These are phyloP conservation scores for Aspergillus latus DNA, from an alignment of 2,329 filamentous ascomycete genomes.

Conservation along the genomic window DNA sequence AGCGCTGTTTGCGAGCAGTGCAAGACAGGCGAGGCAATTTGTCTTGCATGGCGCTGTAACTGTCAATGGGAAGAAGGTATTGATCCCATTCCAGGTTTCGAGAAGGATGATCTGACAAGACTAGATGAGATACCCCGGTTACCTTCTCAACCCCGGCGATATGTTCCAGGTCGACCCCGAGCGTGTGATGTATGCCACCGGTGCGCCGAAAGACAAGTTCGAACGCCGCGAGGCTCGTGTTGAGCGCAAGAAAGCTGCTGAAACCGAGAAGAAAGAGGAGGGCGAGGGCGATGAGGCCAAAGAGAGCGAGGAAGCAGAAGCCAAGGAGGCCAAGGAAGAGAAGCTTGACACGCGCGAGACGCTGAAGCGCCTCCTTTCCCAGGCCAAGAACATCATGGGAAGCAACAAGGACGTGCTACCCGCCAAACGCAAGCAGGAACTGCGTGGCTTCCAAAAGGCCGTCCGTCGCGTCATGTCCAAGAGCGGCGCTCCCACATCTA, in stretches of 20 bases:
- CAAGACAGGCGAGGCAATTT: conserved; percentile 89
- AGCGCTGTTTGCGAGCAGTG: conserved; percentile 89
- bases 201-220: conserved; percentile 61
- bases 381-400: conserved; percentile 62
- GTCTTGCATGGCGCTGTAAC: conserved; percentile 89
- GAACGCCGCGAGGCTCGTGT: conserved; percentile 42
- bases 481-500: conserved; percentile 43
- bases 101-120: conserved; percentile 5
- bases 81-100: background rate
- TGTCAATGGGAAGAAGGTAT: conserved; percentile 93
- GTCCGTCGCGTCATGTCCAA: conserved; percentile 64
- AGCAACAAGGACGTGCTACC: conserved; percentile 55
- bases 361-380: conserved; percentile 56
- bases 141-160: conserved; percentile 93
- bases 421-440: conserved; percentile 71
- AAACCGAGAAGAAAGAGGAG: conserved; percentile 15
- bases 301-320: conserved; percentile 30
- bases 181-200: conserved; percentile 83
- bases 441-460: conserved; percentile 69
- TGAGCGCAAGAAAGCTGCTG: conserved; percentile 25
- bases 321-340: conserved; percentile 36
- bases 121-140: conserved; percentile 88
- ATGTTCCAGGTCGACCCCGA: conserved; percentile 96
- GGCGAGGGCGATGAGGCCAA: conserved; percentile 28
- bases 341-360: conserved; percentile 46